Percentiles rank a stretch among this genome's conserved stretches.
Conservation (phyloP, 1,139 yeast genomes). For the Sugiyamaella castrensis region DNA sequence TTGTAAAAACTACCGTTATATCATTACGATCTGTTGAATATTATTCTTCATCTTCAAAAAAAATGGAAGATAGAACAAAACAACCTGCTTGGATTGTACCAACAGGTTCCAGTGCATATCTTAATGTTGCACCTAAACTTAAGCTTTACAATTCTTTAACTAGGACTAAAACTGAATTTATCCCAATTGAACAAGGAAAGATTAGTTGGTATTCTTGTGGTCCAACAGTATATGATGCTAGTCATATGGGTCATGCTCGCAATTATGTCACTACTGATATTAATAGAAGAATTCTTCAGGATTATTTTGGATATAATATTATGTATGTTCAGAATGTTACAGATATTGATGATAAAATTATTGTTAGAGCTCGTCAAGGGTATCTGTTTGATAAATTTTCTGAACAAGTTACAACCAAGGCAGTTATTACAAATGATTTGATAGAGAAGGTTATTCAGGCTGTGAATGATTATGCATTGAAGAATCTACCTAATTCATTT, state of each 20-base stretch:
- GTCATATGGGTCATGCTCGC: constrained; percentile 99
- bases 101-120: background rate
- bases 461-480: constrained; percentile 52
- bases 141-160: constrained; percentile 80
- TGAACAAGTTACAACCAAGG: constrained; percentile 26
- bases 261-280: constrained; percentile 94
- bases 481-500: constrained; percentile 28
- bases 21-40: too few species aligned
- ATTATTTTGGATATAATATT: constrained; percentile 86
- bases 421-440: constrained; percentile 41
- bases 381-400: constrained; percentile 65
- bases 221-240: constrained; percentile 95
- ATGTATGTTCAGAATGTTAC: constrained; percentile 93
- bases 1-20: too few species aligned
- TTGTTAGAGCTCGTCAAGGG: constrained; percentile 88
- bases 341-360: constrained; percentile 95
- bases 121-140: constrained; percentile 29
- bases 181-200: constrained; percentile 56
- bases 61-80: constrained; percentile 12
- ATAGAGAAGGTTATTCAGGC: constrained; percentile 44
- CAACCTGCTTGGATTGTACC: constrained; percentile 9
- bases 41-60: background rate
- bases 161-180: constrained; percentile 70
- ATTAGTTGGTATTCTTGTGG: constrained; percentile 98
- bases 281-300: constrained; percentile 80